Evolutionary conservation across 1,139 yeast genomes (phyloP).

Genomic region (Yamadazyma sp.): DNA sequence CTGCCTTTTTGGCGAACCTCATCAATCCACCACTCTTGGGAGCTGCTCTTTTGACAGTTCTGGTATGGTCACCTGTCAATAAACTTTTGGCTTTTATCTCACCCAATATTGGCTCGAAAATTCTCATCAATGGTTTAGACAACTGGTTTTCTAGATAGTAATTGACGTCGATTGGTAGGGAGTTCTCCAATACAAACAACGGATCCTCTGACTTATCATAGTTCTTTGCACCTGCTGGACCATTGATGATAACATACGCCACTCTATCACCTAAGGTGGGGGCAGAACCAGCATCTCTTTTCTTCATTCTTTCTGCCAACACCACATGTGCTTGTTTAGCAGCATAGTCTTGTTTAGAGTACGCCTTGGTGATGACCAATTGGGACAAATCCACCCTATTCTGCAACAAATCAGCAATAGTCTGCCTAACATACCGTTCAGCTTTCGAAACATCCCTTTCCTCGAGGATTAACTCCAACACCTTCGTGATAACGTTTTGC

Average conservation of each 20-base stretch:
- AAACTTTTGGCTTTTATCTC: constrained; percentile 78
- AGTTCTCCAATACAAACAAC: constrained; percentile 84
- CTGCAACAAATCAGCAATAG: constrained; percentile 87
- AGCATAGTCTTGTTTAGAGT: constrained; percentile 86
- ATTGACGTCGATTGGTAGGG: constrained; percentile 90
- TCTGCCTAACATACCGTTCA: constrained; percentile 76
- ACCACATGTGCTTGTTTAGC: constrained; percentile 98
- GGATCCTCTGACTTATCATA: constrained; percentile 98
- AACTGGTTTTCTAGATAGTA: constrained; percentile 93
- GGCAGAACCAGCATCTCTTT: constrained; percentile 96
- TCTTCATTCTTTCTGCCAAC: constrained; percentile 91
- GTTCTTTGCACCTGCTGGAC: constrained; percentile 76
- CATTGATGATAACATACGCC: constrained; percentile 87
- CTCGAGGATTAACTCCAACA: constrained; percentile 79
- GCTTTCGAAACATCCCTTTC: constrained; percentile 91
- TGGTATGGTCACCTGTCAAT: constrained; percentile 77
- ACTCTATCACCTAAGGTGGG: constrained; percentile 98
- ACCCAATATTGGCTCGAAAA: constrained; percentile 93
- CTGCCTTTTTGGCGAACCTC: constrained; percentile 89
- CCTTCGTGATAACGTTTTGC: constrained; percentile 91
- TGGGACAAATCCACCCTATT: constrained; percentile 92
- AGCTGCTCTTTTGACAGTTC: constrained; percentile 68
- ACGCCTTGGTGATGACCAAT: constrained; percentile 89
- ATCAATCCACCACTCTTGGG: constrained; percentile 78
- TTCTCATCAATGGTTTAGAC: constrained; percentile 88